Evolutionary conservation across 805 yeast genomes (phyloP).

Genomic region (Yarrowia porcina): DNA sequence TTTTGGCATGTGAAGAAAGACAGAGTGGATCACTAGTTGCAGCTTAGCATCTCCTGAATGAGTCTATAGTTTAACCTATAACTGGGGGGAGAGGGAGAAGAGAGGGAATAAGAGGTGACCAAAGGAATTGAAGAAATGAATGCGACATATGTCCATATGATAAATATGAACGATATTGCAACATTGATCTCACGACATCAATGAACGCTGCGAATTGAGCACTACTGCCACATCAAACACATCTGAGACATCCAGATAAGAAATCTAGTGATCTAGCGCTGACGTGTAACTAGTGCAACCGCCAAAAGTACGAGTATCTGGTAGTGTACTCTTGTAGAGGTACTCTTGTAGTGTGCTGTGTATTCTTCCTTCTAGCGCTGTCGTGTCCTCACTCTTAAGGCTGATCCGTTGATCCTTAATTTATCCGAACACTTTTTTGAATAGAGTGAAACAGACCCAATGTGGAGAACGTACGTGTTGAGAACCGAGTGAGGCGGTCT

Average conservation of each 20-base stretch:
- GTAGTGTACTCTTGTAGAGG: background rate
- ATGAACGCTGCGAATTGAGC: too few species aligned
- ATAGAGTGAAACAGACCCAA: background rate
- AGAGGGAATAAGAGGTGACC: background rate
- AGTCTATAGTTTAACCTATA: background rate
- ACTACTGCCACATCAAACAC: too few species aligned
- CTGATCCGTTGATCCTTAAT: constrained; percentile 8
- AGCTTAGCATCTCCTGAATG: background rate
- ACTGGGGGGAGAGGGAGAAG: background rate
- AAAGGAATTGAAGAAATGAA: background rate
- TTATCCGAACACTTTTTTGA: background rate
- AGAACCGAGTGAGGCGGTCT: background rate
- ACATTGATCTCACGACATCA: too few species aligned
- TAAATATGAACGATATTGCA: too few species aligned
- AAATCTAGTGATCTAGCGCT: too few species aligned
- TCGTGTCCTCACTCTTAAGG: background rate
- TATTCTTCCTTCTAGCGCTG: too few species aligned
- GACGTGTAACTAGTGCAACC: background rate
- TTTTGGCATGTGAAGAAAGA: background rate
- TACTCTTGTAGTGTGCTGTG: background rate
- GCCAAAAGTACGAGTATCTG: background rate
- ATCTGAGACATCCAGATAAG: too few species aligned
- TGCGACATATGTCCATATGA: too few species aligned
- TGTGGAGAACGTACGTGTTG: too few species aligned
- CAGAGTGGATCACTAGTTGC: background rate